A percentile compares a stretch with the other conserved stretches of the same genome.
Conservation (phyloP, 2,329 filamentous ascomycete genomes). For the Teratosphaeria nubilosa region DNA sequence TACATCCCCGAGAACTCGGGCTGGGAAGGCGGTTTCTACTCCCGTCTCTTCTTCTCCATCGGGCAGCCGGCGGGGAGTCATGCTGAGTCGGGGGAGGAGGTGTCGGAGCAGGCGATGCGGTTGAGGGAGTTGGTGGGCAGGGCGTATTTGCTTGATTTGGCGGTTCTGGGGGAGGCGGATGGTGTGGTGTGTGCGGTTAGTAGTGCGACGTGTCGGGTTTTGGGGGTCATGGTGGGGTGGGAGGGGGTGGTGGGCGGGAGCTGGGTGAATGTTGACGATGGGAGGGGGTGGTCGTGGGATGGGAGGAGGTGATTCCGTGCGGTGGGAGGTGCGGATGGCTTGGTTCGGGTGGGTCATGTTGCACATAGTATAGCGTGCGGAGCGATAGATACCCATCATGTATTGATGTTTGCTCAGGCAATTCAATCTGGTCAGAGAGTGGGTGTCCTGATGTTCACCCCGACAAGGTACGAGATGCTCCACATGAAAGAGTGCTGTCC, state of each 20-base stretch:
- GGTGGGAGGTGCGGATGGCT: not conserved
- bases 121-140: slow-evolving; percentile 65
- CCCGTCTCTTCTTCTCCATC: slow-evolving; percentile 69
- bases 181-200: slow-evolving; percentile 68
- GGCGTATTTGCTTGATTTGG: slow-evolving; percentile 74
- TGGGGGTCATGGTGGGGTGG: slow-evolving; percentile 85
- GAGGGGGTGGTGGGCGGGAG: slow-evolving; percentile 50
- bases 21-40: slow-evolving; percentile 84
- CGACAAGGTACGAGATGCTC: no score
- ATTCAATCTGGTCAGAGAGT: no score
- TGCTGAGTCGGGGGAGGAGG: not conserved
- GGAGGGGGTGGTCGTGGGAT: slow-evolving; percentile 28
- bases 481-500: no score
- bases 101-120: slow-evolving; percentile 41
- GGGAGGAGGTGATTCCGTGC: slow-evolving; percentile 6
- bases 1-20: slow-evolving; percentile 69
- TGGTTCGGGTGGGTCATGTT: not conserved
- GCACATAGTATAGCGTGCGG: not conserved
- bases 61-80: slow-evolving; percentile 30
- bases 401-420: not conserved
- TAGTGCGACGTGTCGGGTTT: slow-evolving; percentile 54
- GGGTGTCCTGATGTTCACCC: no score
- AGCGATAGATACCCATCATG: not conserved
- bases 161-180: slow-evolving; percentile 60
- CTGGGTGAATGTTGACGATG: slow-evolving; percentile 75